phyloP scores from a whole-genome alignment of 352 stramenopile genomes.

The Elongisporangium anandrum region DNA sequence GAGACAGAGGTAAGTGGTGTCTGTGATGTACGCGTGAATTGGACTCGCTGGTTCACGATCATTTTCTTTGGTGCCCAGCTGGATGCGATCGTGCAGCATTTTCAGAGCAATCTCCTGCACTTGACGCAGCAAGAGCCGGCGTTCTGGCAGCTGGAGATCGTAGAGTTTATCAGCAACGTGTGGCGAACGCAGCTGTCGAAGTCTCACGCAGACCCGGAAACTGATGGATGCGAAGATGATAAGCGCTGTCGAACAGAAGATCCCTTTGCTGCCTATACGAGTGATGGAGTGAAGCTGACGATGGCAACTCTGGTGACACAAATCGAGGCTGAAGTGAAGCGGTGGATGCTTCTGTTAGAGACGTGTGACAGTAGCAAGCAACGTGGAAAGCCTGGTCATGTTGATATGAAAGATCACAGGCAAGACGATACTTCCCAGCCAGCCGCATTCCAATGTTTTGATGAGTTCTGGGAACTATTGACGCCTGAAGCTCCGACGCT shows the following conservation, averaged over 20 bases:
- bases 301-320: background rate
- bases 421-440: background rate
- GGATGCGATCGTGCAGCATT: conserved; percentile 19
- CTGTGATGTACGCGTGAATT: background rate
- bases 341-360: background rate
- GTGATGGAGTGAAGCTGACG: background rate
- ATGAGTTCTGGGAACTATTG: background rate
- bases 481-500: background rate
- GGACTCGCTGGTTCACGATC: background rate
- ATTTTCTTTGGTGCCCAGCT: conserved; percentile 15
- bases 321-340: background rate
- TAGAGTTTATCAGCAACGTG: conserved; percentile 27
- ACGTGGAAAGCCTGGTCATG: background rate
- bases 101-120: conserved; percentile 23
- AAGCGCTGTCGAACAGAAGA: background rate
- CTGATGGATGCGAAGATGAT: background rate
- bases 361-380: background rate
- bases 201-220: background rate
- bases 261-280: background rate
- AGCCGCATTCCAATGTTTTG: background rate
- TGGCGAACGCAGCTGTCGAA: conserved; percentile 10
- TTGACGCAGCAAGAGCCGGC: conserved; percentile 31
- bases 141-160: conserved; percentile 53
- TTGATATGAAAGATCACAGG: background rate
- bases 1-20: conserved; percentile 15